Conservation (phyloP, 2,329 filamentous ascomycete species). For the Xylariaceae sp. region DNA sequence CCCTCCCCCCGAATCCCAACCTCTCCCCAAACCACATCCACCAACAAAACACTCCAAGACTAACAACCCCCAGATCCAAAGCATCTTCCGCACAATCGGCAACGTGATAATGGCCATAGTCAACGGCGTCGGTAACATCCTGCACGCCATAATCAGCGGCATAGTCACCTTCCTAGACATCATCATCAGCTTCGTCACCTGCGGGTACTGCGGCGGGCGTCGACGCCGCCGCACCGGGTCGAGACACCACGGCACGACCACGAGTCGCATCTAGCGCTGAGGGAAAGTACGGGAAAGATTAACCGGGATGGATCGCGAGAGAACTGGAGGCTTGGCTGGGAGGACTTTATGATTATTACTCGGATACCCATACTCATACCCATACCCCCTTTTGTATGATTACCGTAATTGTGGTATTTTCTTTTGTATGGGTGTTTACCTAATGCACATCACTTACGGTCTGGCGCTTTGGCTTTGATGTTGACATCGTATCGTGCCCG, state of each 20-base stretch:
- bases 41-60: neutral
- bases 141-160: slow-evolving; percentile 63
- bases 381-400: slow-evolving; percentile 17
- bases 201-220: slow-evolving; percentile 41
- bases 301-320: slow-evolving; percentile 10
- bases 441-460: too few species aligned
- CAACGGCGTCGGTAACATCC: slow-evolving; percentile 60
- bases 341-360: slow-evolving; percentile 19
- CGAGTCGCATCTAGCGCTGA: slow-evolving; percentile 33
- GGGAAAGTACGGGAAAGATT: neutral
- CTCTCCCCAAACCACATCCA: neutral
- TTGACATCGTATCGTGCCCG: too few species aligned
- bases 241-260: slow-evolving; percentile 29
- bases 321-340: slow-evolving; percentile 5
- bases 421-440: too few species aligned
- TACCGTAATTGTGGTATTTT: slow-evolving; percentile 1
- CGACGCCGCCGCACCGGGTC: slow-evolving; percentile 23
- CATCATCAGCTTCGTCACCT: slow-evolving; percentile 62
- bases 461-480: too few species aligned
- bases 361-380: slow-evolving; percentile 33
- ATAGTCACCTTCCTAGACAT: slow-evolving; percentile 62
- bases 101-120: slow-evolving; percentile 64
- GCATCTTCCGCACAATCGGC: slow-evolving; percentile 61
- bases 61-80: slow-evolving; percentile 47
- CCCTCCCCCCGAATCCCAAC: neutral